These are phyloP conservation scores for Biscutella laevigata DNA, from an alignment of 441 rosid genomes.

Conservation along the genomic window DNA sequence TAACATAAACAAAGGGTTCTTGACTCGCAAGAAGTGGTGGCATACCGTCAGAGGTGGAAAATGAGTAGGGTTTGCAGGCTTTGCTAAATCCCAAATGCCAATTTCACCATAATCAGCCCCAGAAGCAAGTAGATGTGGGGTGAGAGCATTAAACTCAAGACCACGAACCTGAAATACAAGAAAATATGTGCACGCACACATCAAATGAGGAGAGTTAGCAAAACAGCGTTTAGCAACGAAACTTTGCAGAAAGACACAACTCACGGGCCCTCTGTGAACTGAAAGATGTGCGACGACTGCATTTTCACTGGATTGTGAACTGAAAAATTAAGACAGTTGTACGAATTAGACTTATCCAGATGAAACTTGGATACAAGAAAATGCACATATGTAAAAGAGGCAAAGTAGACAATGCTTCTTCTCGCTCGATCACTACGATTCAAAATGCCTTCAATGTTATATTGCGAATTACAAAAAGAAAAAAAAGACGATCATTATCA, in stretches of 20 bases:
- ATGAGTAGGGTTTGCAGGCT: not conserved
- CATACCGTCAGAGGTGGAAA: constrained; percentile 52
- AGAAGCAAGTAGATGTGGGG: constrained; percentile 85
- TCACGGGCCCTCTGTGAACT: not conserved
- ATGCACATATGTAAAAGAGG: no score
- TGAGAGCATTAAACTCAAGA: not conserved
- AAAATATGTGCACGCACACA: not conserved
- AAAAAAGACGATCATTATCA: not conserved
- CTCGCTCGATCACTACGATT: no score
- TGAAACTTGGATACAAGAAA: no score
- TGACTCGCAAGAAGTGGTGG: not conserved
- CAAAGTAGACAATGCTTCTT: no score
- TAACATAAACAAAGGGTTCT: no score
- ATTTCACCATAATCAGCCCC: constrained; percentile 93
- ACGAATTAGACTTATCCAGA: constrained; percentile 8
- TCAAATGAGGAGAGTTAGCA: constrained; percentile 10
- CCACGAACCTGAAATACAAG: not conserved
- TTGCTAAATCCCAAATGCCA: not conserved
- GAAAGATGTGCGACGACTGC: constrained; percentile 43
- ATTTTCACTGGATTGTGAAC: constrained; percentile 55
- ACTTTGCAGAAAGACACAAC: constrained; percentile 8
- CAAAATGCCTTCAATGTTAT: no score
- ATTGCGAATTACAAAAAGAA: not conserved
- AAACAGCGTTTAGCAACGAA: not conserved
- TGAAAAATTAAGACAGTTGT: constrained; percentile 30